phyloP scores from a whole-genome alignment of 2,329 filamentous ascomycete species.

The Fusarium mundagurra region DNA sequence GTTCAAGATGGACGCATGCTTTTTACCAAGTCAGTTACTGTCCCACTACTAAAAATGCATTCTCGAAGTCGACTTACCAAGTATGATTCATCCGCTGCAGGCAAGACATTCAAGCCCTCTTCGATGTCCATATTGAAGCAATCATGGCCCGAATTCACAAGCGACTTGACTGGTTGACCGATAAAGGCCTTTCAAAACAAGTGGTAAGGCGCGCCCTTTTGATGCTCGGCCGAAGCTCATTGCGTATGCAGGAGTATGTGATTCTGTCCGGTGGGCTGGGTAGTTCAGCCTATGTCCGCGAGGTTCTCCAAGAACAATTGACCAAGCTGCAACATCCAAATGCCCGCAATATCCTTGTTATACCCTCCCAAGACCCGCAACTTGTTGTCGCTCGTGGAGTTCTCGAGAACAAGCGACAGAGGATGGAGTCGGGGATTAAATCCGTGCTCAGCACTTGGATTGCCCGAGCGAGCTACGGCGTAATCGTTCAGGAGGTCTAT shows the following conservation, averaged over 20 bases:
- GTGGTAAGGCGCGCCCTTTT: constrained; percentile 43
- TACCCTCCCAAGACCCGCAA: constrained; percentile 30
- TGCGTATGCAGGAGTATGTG: constrained; percentile 49
- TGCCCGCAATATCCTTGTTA: constrained; percentile 15
- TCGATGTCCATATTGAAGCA: constrained; percentile 46
- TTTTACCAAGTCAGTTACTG: constrained; percentile 49
- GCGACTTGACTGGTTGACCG: constrained; percentile 53
- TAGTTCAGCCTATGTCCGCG: constrained; percentile 58
- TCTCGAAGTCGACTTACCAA: not conserved
- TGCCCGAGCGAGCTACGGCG: constrained; percentile 38
- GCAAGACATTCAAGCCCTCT: constrained; percentile 55
- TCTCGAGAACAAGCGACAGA: constrained; percentile 30
- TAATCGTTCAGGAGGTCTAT: constrained; percentile 33
- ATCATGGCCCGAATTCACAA: constrained; percentile 53
- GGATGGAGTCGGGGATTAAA: constrained; percentile 16
- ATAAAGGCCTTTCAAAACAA: constrained; percentile 45
- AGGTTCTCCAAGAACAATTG: constrained; percentile 52
- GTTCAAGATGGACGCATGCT: constrained; percentile 55
- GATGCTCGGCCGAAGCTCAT: not conserved
- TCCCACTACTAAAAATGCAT: not conserved
- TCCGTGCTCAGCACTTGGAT: constrained; percentile 28
- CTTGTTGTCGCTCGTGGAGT: constrained; percentile 25
- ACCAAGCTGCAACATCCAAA: constrained; percentile 47
- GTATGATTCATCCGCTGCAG: constrained; percentile 36
- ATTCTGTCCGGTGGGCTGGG: constrained; percentile 58